These are phyloP conservation scores for Helotiales sp. DNA, from an alignment of 2,329 filamentous ascomycete genomes.

Conservation along the genomic window DNA sequence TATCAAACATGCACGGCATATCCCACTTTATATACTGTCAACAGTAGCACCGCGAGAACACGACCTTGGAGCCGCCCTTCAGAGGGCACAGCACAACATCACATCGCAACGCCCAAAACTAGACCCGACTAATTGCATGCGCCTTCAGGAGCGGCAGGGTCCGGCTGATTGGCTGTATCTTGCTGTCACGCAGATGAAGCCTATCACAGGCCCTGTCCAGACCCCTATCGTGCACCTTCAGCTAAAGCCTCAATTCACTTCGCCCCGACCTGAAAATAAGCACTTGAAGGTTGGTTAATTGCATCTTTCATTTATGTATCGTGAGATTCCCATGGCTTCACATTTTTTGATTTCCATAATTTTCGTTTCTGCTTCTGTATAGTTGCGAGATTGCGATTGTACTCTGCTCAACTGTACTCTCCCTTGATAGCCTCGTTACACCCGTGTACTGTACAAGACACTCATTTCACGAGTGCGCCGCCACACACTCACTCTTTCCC, in stretches of 20 bases:
- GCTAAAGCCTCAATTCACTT: slow-evolving; percentile 13
- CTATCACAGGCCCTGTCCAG: slow-evolving; percentile 12
- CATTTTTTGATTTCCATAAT: background rate
- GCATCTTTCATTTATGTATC: slow-evolving; percentile 14
- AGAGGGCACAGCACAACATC: background rate
- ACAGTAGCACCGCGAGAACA: background rate
- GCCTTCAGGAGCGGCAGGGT: background rate
- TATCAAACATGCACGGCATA: background rate
- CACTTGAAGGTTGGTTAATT: slow-evolving; percentile 2
- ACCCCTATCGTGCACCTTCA: slow-evolving; percentile 10
- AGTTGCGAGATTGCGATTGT: background rate
- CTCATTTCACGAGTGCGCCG: background rate
- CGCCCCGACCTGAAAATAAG: slow-evolving; percentile 15
- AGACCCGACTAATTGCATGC: background rate
- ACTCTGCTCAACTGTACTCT: background rate
- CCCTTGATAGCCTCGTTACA: background rate
- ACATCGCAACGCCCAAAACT: background rate
- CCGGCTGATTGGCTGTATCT: slow-evolving; percentile 2
- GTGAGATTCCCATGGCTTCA: slow-evolving; percentile 7
- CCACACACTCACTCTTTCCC: background rate
- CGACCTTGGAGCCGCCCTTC: background rate
- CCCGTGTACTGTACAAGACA: background rate
- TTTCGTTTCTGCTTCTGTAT: background rate
- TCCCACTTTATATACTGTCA: background rate
- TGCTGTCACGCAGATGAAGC: background rate